Conservation (phyloP, 768 basidiomycete genomes). For the Suillus brevipes region DNA sequence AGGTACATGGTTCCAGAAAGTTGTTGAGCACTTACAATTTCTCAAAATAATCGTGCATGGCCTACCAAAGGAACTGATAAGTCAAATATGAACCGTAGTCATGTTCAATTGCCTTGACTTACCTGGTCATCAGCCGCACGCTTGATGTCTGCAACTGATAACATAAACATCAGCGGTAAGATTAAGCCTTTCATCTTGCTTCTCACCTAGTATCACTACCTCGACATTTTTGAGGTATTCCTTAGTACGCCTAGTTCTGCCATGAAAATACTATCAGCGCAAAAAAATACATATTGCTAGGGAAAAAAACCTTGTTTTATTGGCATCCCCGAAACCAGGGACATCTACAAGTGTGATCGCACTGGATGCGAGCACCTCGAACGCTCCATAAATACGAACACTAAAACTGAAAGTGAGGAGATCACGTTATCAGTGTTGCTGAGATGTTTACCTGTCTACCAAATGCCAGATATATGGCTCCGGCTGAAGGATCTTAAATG, state of each 20-base stretch:
- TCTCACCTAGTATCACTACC: neutral
- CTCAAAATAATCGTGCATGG: neutral
- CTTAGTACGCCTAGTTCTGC: neutral
- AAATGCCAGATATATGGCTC: neutral
- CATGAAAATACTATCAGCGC: neutral
- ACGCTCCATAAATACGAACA: neutral
- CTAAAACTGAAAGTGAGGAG: neutral
- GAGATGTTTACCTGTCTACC: neutral
- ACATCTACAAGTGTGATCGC: neutral
- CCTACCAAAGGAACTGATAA: neutral
- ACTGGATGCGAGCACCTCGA: neutral
- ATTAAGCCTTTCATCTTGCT: neutral
- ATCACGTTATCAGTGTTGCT: neutral
- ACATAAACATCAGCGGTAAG: neutral
- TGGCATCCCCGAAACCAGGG: neutral
- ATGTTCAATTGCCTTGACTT: neutral
- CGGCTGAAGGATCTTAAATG: neutral
- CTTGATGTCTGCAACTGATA: neutral
- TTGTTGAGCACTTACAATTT: neutral
- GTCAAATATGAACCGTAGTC: neutral
- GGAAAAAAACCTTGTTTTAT: neutral
- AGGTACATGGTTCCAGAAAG: neutral
- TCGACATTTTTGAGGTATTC: neutral
- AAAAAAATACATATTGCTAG: no score
- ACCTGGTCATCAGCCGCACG: slow-evolving; percentile 1